A percentile compares a stretch with the other conserved stretches of the same genome.
Evolutionary conservation across 306 rosid species (phyloP).

Genomic region (Casuarina equisetifolia): DNA sequence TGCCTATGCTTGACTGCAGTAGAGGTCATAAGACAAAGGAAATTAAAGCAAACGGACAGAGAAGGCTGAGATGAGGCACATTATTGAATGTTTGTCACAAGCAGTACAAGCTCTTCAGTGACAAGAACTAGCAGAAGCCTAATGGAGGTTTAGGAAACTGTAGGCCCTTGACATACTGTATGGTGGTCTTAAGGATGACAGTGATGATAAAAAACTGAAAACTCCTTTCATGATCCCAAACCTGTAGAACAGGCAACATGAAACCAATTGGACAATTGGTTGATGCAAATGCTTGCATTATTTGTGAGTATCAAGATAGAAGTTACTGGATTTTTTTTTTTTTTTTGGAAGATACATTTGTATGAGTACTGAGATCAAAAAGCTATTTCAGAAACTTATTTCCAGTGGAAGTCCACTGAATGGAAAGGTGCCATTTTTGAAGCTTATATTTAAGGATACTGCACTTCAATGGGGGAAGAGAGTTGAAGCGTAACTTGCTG

Average conservation of each 20-base stretch:
- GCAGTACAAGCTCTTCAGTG: background rate
- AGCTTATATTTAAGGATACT: background rate
- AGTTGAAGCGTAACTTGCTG: background rate
- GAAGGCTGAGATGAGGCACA: background rate
- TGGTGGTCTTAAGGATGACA: background rate
- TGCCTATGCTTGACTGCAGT: no score
- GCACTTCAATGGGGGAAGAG: constrained; percentile 4
- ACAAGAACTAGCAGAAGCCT: background rate
- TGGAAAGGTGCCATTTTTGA: background rate
- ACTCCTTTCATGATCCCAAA: background rate
- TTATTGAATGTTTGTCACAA: background rate
- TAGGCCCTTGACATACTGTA: background rate
- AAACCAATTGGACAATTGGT: background rate
- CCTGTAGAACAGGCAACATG: background rate
- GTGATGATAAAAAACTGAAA: background rate
- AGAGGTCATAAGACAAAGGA: background rate
- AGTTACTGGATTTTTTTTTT: background rate
- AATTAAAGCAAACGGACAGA: background rate
- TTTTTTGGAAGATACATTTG: background rate
- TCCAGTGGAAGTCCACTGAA: background rate
- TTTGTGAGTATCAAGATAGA: background rate
- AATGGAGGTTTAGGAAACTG: background rate
- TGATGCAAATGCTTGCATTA: background rate
- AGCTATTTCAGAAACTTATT: background rate
- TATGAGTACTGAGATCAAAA: background rate